Conservation (phyloP, 441 rosid species). For the Erysimum cheiri region DNA sequence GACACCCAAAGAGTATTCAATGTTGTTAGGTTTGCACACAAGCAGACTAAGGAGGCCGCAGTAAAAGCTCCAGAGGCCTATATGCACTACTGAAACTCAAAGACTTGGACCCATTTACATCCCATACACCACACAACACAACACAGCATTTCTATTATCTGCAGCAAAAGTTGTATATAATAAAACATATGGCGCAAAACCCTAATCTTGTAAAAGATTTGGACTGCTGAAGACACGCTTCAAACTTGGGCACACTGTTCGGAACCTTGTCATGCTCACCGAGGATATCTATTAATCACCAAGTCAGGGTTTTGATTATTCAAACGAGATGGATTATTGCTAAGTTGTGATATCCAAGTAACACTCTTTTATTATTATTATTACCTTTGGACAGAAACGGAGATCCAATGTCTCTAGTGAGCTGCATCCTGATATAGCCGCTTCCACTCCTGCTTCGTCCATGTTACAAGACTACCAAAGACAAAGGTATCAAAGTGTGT, state of each 20-base stretch:
- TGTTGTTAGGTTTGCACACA: constrained; percentile 35
- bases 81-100: constrained; percentile 33
- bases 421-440: constrained; percentile 77
- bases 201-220: constrained; percentile 40
- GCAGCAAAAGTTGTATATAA: constrained; percentile 11
- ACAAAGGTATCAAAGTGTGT: constrained; percentile 24
- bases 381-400: constrained; percentile 91
- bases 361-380: constrained; percentile 16
- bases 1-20: not conserved
- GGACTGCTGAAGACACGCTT: constrained; percentile 68
- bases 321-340: constrained; percentile 20
- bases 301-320: not conserved
- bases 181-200: constrained; percentile 10
- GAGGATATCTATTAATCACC: constrained; percentile 59
- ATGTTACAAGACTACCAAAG: constrained; percentile 73
- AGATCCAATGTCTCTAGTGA: constrained; percentile 94
- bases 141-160: constrained; percentile 25
- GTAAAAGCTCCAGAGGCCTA: constrained; percentile 38
- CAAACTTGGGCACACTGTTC: constrained; percentile 77
- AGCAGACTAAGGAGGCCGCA: constrained; percentile 27
- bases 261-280: constrained; percentile 74
- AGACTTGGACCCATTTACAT: constrained; percentile 35
- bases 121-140: constrained; percentile 36
- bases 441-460: constrained; percentile 75
- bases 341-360: not conserved